A percentile compares a stretch with the other conserved stretches of the same genome.
Conservation (phyloP, 2,329 filamentous ascomycete genomes). For the Penicillium verrucosum region DNA sequence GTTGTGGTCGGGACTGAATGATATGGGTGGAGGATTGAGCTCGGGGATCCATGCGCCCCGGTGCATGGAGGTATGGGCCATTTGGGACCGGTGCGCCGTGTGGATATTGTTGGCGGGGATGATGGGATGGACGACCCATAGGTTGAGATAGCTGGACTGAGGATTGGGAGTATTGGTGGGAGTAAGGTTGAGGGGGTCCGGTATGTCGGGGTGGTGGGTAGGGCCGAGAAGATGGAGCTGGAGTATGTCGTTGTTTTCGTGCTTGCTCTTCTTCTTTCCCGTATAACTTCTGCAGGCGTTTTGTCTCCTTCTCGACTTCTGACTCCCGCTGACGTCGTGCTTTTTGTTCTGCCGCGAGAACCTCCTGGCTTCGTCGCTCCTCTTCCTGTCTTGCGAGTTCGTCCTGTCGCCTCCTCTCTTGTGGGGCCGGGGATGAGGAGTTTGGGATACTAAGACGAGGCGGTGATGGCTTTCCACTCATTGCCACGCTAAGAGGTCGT, state of each 20-base stretch:
- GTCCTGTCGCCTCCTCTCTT: conserved; percentile 32
- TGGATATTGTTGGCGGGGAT: conserved; percentile 15
- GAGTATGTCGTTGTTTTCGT: conserved; percentile 20
- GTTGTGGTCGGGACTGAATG: conserved; percentile 16
- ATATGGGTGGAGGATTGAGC: conserved; percentile 22
- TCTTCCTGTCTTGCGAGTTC: conserved; percentile 49
- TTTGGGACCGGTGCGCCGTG: conserved; percentile 10
- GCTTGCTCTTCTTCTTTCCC: conserved; percentile 44
- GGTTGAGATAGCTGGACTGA: conserved; percentile 21
- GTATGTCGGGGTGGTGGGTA: conserved; percentile 20
- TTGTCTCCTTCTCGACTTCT: conserved; percentile 72
- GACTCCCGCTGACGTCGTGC: conserved; percentile 43
- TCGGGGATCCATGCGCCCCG: conserved; percentile 15
- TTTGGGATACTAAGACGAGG: conserved; percentile 12
- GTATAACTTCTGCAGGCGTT: conserved; percentile 61
- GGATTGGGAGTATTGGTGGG: conserved; percentile 18
- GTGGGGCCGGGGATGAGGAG: conserved; percentile 11
- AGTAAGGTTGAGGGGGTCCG: conserved; percentile 14
- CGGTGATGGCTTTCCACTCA: conserved; percentile 7
- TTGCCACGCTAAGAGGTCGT: conserved; percentile 12
- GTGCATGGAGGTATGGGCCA: conserved; percentile 19
- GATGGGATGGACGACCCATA: conserved; percentile 10
- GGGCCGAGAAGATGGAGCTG: conserved; percentile 11
- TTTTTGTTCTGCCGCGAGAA: conserved; percentile 49
- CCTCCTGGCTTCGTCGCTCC: conserved; percentile 50